phyloP scores from a whole-genome alignment of 2,329 filamentous ascomycete genomes.

The Colletotrichum simmondsii region DNA sequence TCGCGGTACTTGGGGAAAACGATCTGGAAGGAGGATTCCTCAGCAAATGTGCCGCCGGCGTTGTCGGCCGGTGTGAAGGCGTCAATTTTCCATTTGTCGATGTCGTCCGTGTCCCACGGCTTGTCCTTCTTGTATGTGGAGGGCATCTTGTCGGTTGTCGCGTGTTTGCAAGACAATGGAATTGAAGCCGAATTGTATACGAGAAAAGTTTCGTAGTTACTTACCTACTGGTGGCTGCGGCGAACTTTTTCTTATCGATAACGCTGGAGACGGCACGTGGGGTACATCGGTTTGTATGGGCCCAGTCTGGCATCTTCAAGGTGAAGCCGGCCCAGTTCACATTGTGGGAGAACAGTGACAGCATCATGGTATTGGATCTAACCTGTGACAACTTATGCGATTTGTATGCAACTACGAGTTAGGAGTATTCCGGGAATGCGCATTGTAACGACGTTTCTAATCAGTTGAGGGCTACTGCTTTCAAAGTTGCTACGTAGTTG shows the following conservation, averaged over 20 bases:
- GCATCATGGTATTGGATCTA: not conserved
- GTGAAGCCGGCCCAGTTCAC: not conserved
- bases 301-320: not conserved
- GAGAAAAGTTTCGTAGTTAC: not conserved
- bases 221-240: not conserved
- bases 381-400: no score
- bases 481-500: no score
- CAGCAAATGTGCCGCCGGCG: slow-evolving; percentile 83
- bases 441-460: not conserved
- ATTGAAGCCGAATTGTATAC: not conserved
- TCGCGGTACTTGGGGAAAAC: slow-evolving; percentile 98
- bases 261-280: not conserved
- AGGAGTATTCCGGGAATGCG: not conserved
- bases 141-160: slow-evolving; percentile 68
- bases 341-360: not conserved
- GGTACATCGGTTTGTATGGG: not conserved
- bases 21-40: slow-evolving; percentile 90
- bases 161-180: not conserved
- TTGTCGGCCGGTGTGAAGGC: slow-evolving; percentile 90
- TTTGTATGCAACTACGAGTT: not conserved
- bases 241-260: not conserved
- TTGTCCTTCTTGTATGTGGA: slow-evolving; percentile 91
- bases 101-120: slow-evolving; percentile 95
- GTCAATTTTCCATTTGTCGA: slow-evolving; percentile 97
- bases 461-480: not conserved